phyloP scores from a whole-genome alignment of 2,329 filamentous ascomycete species.

The Fusarium cyanostomum region DNA sequence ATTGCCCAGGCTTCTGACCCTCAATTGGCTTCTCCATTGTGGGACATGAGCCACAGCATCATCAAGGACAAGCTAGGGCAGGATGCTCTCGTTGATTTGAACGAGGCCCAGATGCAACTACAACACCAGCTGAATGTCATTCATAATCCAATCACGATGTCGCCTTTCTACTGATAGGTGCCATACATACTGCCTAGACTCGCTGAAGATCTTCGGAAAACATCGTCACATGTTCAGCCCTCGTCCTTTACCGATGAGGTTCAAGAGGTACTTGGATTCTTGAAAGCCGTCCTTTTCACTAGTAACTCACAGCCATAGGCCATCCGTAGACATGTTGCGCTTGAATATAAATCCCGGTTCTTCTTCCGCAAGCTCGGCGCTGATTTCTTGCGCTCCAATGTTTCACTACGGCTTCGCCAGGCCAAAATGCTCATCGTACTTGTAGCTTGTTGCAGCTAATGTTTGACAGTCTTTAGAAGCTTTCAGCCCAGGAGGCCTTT shows the following conservation, averaged over 20 bases:
- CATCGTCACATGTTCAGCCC: background rate
- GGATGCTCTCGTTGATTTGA: conserved; percentile 45
- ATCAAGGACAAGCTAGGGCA: conserved; percentile 53
- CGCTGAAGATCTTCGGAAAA: conserved; percentile 5
- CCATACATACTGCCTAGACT: background rate
- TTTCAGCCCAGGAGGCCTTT: conserved; percentile 4
- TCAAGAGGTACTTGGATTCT: background rate
- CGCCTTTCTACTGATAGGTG: too few relatives aligned
- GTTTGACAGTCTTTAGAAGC: background rate
- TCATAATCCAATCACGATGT: too few relatives aligned
- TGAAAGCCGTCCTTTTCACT: background rate
- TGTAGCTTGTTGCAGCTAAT: background rate
- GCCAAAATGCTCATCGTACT: background rate
- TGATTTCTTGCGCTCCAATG: conserved; percentile 6
- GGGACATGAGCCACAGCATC: conserved; percentile 51
- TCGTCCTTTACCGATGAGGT: conserved; percentile 1
- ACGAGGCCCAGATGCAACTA: background rate
- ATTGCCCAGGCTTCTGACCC: conserved; percentile 51
- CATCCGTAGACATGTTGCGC: background rate
- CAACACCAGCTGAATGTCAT: too few relatives aligned
- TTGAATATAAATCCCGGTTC: conserved; percentile 4
- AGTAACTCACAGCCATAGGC: background rate
- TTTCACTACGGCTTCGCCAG: conserved; percentile 6
- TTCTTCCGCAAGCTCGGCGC: conserved; percentile 12
- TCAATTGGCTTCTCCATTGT: conserved; percentile 50